Conservation (phyloP, 1,139 yeast genomes). For the Pichia sp. region DNA sequence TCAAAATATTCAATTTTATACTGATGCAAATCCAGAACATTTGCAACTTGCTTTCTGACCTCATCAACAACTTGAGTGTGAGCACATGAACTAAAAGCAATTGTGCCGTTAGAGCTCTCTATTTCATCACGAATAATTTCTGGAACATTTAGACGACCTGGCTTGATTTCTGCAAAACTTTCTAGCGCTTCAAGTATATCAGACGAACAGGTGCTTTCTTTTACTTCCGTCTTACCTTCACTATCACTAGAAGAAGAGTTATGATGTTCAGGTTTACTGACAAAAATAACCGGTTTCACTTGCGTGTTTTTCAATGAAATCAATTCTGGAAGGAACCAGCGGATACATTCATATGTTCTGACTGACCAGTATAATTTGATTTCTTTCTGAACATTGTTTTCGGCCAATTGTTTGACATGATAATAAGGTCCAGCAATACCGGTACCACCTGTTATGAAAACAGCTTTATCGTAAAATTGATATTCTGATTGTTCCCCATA, state of each 20-base stretch:
- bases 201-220: not conserved
- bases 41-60: constrained; percentile 29
- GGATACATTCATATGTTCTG: constrained; percentile 38
- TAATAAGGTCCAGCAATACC: constrained; percentile 53
- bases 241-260: constrained; percentile 3
- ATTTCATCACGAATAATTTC: constrained; percentile 31
- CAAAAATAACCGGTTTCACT: constrained; percentile 32
- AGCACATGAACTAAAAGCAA: constrained; percentile 41
- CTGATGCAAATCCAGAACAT: constrained; percentile 5
- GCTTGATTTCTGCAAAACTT: constrained; percentile 32
- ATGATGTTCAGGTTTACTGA: constrained; percentile 28
- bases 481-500: constrained; percentile 51
- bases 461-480: constrained; percentile 45
- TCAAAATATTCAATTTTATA: constrained; percentile 23
- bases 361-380: constrained; percentile 42
- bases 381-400: constrained; percentile 22
- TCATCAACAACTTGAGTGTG: constrained; percentile 45
- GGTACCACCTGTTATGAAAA: constrained; percentile 64
- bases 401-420: constrained; percentile 24
- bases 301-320: constrained; percentile 27
- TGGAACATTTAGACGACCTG: constrained; percentile 38
- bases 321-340: constrained; percentile 44
- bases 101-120: constrained; percentile 31
- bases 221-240: constrained; percentile 3
- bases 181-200: constrained; percentile 17